Conservation (phyloP, 257 asterid genomes). For the Schizonepeta tenuifolia region DNA sequence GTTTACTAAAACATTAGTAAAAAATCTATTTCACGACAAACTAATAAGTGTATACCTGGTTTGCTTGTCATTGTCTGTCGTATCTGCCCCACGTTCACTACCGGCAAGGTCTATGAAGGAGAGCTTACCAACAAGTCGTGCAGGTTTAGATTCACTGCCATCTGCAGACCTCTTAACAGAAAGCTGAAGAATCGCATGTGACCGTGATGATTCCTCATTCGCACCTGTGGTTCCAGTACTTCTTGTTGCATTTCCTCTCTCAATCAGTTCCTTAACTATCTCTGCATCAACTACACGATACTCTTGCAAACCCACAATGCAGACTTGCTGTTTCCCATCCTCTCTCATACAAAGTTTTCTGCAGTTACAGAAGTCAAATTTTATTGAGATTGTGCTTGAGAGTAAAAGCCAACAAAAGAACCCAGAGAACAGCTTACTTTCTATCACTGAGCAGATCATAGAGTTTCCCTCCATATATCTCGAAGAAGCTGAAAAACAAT, state of each 20-base stretch:
- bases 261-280: constrained; percentile 87
- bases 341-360: constrained; percentile 99
- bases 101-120: constrained; percentile 99
- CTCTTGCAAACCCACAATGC: constrained; percentile 76
- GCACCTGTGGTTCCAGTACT: constrained; percentile 99
- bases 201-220: constrained; percentile 97
- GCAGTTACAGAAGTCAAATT: constrained; percentile 27
- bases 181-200: constrained; percentile 99
- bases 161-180: constrained; percentile 80
- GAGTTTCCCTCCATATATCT: constrained; percentile 97
- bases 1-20: not conserved
- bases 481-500: constrained; percentile 91
- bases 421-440: constrained; percentile 60
- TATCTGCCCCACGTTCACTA: constrained; percentile 99
- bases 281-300: constrained; percentile 63
- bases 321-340: constrained; percentile 83
- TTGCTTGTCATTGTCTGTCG: constrained; percentile 98
- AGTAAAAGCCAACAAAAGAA: constrained; percentile 15
- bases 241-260: constrained; percentile 88
- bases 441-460: constrained; percentile 91
- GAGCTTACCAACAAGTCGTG: constrained; percentile 89
- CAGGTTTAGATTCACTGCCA: constrained; percentile 90
- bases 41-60: constrained; percentile 61
- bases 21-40: not conserved
- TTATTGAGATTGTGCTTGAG: not conserved